Evolutionary conservation across 768 basidiomycete genomes (phyloP).

Genomic region (Coprinellus micaceus): DNA sequence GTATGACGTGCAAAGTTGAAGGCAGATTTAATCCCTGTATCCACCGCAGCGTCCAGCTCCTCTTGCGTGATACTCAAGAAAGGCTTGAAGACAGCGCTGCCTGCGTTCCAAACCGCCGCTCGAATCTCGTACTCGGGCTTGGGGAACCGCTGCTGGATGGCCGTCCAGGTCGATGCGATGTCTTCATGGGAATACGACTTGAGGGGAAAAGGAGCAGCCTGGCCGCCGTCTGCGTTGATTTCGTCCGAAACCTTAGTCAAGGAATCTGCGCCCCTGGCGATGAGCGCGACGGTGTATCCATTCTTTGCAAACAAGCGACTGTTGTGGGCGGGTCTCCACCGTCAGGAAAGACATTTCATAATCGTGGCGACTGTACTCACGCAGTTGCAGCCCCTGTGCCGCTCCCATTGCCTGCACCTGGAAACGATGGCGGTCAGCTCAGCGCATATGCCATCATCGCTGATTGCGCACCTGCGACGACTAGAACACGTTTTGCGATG

Average conservation of each 20-base stretch:
- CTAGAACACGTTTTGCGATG: slow-evolving; percentile 45
- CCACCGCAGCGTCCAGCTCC: slow-evolving; percentile 48
- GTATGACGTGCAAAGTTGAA: slow-evolving; percentile 63
- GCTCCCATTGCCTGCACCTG: slow-evolving; percentile 43
- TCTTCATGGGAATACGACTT: slow-evolving; percentile 45
- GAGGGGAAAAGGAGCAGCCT: slow-evolving; percentile 61
- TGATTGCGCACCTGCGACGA: slow-evolving; percentile 51
- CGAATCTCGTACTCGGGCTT: slow-evolving; percentile 49
- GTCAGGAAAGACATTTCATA: too few relatives aligned
- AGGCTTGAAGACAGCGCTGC: slow-evolving; percentile 54
- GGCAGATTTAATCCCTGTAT: slow-evolving; percentile 53
- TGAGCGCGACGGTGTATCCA: slow-evolving; percentile 64
- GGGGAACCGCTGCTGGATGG: slow-evolving; percentile 44
- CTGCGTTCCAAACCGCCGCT: slow-evolving; percentile 64
- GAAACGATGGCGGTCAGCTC: neutral
- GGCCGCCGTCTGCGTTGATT: slow-evolving; percentile 51
- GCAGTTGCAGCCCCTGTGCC: slow-evolving; percentile 60
- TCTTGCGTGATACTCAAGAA: slow-evolving; percentile 62
- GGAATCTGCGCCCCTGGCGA: slow-evolving; percentile 53
- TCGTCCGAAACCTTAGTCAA: slow-evolving; percentile 52
- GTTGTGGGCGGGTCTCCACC: neutral
- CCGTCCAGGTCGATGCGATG: slow-evolving; percentile 46
- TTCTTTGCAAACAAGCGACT: slow-evolving; percentile 59
- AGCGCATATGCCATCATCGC: neutral
- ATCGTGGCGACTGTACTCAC: slow-evolving; percentile 32